Evolutionary conservation across 1,284 basidiomycete genomes (phyloP), one percentile per base, ranked within the genome.

Genomic region (Apiotrichum porosum): DNA sequence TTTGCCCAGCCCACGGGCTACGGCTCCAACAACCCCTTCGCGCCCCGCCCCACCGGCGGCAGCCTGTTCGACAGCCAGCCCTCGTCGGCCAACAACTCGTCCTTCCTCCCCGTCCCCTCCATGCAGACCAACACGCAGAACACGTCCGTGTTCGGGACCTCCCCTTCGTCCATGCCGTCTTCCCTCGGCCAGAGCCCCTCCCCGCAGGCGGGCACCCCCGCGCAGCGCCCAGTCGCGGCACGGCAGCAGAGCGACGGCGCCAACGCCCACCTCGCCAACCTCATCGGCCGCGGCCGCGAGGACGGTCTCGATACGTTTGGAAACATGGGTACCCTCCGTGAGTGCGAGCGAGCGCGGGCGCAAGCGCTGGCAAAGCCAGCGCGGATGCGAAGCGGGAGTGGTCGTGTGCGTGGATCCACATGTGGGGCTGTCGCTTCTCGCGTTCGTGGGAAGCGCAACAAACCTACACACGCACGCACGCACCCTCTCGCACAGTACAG

Each of bases 21-120:
- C 58, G 90, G 91, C 14, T 88, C 89, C 36, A 97, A 97, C 79
- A 97, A 97, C 69, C 93, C 93, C 0, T 97, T 95, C 65, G 86
- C 86, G 1, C 79, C 68, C 6, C 53, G 47, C 23, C 49, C 49
- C 8, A 53, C 49, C 51, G 60, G 56, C 63, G 68, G 53, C 56
- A 68, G 33, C 62, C 71, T 41, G 52, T 42, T 49, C 32, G 49
- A 49, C 49, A 33, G 42, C 8, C 38, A 44, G 42, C 37, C 47
- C n/a, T n/a, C n/a, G 21, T 6, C 32, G 3, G 36, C 44, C 28
- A 33, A 17, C 28, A 41, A 19, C 22, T 33, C 33, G 19, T 61
- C 60, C 19, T 71, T 66, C 60, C 43, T 63, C 35, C 63, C 63
- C 44, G 53, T 65, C 23, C 63, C 66, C 1, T 12, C 19, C 15